Percentiles rank a stretch among this genome's conserved stretches.
phyloP scores from a whole-genome alignment of 1,284 basidiomycete species.

The Cutaneotrichosporon spelunceum region DNA sequence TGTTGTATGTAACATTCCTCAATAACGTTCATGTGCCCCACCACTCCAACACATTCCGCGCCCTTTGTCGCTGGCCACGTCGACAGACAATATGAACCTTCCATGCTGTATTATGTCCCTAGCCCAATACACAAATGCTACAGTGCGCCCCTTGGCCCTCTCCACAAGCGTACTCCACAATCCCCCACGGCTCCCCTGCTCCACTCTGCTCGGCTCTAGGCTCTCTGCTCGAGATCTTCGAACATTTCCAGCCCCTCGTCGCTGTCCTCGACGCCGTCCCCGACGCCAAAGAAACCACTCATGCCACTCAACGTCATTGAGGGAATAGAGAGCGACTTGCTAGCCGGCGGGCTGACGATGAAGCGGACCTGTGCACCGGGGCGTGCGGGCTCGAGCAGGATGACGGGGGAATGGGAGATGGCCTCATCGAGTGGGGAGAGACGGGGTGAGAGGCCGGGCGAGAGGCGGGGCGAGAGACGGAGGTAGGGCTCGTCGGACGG shows the following conservation, averaged over 20 bases:
- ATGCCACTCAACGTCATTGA: not conserved
- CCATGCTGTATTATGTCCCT: not conserved
- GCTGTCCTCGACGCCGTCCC: not conserved
- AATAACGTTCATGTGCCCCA: not conserved
- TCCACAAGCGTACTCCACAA: not conserved
- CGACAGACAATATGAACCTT: not conserved
- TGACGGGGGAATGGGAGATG: not conserved
- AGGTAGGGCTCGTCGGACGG: not conserved
- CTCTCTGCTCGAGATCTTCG: not conserved
- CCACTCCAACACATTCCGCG: not conserved
- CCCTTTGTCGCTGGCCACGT: not conserved
- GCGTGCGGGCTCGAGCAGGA: conserved; percentile 3
- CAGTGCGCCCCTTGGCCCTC: not conserved
- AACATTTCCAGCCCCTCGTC: not conserved
- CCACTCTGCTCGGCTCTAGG: too few species aligned
- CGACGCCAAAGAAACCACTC: not conserved
- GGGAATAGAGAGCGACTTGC: not conserved
- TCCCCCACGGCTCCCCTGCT: too few species aligned
- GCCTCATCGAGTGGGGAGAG: not conserved
- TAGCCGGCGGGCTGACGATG: not conserved
- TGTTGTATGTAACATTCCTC: too few species aligned
- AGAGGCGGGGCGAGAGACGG: not conserved
- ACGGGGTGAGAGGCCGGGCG: not conserved
- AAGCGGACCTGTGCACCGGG: conserved; percentile 6
- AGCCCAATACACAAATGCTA: conserved; percentile 4